Evolutionary conservation across 2,329 filamentous ascomycete genomes (phyloP).

Genomic region (Aspergillus ochraceoroseus): DNA sequence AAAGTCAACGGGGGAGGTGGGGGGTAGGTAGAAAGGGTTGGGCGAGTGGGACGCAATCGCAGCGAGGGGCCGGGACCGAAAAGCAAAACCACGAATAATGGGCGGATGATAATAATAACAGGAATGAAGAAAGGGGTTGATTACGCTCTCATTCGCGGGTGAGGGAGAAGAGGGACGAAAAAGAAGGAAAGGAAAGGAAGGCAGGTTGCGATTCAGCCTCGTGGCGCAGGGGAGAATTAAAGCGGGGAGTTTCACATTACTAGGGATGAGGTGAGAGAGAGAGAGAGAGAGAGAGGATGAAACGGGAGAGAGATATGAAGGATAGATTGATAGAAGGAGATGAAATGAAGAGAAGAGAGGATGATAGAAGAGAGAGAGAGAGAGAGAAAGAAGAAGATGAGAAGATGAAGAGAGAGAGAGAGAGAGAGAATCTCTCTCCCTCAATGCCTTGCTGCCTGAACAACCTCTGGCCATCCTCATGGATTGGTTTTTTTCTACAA

Average conservation of each 20-base stretch:
- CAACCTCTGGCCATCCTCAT: neutral
- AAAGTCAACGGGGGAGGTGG: constrained; percentile 4
- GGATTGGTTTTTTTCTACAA: neutral
- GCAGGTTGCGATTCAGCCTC: constrained; percentile 26
- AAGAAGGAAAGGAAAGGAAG: constrained; percentile 8
- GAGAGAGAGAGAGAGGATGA: neutral
- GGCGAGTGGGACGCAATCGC: too few species aligned
- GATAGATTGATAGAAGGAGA: neutral
- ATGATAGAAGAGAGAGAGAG: neutral
- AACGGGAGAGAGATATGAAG: neutral
- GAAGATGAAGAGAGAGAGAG: neutral
- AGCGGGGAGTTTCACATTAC: constrained; percentile 15
- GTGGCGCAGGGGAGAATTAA: constrained; percentile 10
- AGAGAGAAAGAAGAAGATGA: neutral
- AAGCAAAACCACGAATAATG: neutral
- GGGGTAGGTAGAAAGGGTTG: constrained; percentile 2
- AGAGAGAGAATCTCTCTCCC: neutral
- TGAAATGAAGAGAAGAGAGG: too few species aligned
- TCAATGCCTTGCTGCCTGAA: constrained; percentile 5
- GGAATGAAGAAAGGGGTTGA: neutral
- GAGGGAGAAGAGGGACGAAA: neutral
- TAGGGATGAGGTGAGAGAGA: constrained; percentile 4
- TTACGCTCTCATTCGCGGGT: constrained; percentile 5
- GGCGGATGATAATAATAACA: neutral
- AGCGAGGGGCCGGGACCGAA: too few species aligned